Evolutionary conservation across 2,329 filamentous ascomycete species (phyloP).

Genomic region (Penicillium griseofulvum): DNA sequence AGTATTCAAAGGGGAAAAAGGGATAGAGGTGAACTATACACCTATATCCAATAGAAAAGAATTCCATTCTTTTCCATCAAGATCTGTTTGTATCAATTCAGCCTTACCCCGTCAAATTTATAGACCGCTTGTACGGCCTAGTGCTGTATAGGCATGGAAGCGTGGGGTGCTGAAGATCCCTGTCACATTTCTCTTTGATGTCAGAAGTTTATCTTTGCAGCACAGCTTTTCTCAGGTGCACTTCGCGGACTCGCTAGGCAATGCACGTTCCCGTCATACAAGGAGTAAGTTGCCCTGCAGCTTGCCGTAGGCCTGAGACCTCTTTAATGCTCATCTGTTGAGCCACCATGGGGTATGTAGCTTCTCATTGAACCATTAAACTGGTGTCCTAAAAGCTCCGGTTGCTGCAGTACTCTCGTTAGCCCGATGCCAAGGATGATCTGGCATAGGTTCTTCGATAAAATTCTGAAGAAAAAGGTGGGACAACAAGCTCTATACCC

Average conservation of each 20-base stretch:
- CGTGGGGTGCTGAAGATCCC: neutral
- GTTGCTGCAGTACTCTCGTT: conserved; percentile 16
- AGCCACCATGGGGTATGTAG: conserved; percentile 14
- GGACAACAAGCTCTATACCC: neutral
- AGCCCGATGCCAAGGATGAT: conserved; percentile 14
- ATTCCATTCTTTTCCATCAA: neutral
- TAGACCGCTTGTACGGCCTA: neutral
- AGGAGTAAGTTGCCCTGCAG: conserved; percentile 29
- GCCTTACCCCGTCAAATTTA: neutral
- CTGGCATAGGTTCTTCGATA: conserved; percentile 4
- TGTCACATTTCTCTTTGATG: conserved; percentile 9
- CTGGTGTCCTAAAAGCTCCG: conserved; percentile 24
- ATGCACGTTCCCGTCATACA: conserved; percentile 30
- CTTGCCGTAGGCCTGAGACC: conserved; percentile 35
- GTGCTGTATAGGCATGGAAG: neutral
- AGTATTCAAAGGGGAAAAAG: neutral
- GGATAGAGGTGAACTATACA: neutral
- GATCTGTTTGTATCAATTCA: neutral
- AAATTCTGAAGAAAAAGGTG: neutral
- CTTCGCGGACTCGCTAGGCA: conserved; percentile 22
- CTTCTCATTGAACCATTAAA: conserved; percentile 25
- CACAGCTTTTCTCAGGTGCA: conserved; percentile 12
- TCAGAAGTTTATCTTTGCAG: conserved; percentile 23
- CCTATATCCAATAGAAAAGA: neutral
- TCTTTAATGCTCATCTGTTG: conserved; percentile 25